Evolutionary conservation across 257 asterid genomes (phyloP).

Genomic region (Fraxinus americana): DNA sequence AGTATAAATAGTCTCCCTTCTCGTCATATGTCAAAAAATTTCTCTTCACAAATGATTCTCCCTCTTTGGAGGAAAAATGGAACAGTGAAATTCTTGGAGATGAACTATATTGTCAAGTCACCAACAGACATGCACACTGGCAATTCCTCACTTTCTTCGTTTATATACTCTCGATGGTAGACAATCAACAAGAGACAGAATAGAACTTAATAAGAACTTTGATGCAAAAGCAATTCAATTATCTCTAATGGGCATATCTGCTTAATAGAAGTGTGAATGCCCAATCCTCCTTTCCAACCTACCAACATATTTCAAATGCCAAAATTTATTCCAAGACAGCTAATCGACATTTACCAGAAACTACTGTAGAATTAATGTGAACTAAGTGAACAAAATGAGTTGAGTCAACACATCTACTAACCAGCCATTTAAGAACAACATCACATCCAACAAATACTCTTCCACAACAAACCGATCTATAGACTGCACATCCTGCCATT

Average conservation of each 20-base stretch:
- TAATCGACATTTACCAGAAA: neutral
- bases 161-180: neutral
- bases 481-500: slow-evolving; percentile 80
- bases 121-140: neutral
- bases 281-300: slow-evolving; percentile 11
- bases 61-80: neutral
- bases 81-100: neutral
- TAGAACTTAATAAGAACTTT: slow-evolving; percentile 15
- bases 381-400: slow-evolving; percentile 13
- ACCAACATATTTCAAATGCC: slow-evolving; percentile 4
- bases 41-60: slow-evolving; percentile 19
- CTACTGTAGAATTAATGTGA: neutral
- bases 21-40: neutral
- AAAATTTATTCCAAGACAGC: neutral
- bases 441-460: slow-evolving; percentile 94
- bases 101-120: neutral
- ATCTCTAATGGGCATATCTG: slow-evolving; percentile 17
- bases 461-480: slow-evolving; percentile 93
- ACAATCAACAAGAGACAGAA: slow-evolving; percentile 8
- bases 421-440: slow-evolving; percentile 94
- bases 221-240: slow-evolving; percentile 7
- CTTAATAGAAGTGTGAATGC: neutral
- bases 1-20: slow-evolving; percentile 8
- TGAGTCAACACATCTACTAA: slow-evolving; percentile 48
- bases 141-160: slow-evolving; percentile 11